A percentile compares a stretch with the other conserved stretches of the same genome.
phyloP scores from a whole-genome alignment of 148 eudicot species.

The Fagopyrum tataricum region DNA sequence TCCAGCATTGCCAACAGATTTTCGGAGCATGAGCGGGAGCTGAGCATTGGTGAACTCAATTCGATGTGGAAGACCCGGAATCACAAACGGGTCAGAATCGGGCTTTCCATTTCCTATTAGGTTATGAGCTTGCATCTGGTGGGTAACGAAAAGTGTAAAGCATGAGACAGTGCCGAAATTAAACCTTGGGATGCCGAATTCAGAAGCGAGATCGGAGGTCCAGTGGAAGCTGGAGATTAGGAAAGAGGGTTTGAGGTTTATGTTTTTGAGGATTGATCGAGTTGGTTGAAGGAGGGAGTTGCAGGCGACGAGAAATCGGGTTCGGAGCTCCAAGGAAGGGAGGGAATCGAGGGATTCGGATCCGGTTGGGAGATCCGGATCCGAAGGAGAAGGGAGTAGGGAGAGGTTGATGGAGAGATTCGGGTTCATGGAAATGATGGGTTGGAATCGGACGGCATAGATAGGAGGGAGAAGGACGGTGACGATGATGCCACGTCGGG shows the following conservation, averaged over 20 bases:
- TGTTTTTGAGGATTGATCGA: background rate
- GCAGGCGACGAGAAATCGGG: constrained; percentile 1
- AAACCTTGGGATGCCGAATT: constrained; percentile 23
- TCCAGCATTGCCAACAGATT: background rate
- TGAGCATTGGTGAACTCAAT: background rate
- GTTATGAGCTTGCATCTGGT: background rate
- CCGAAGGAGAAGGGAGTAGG: background rate
- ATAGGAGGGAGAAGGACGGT: background rate
- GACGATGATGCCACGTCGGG: constrained; percentile 3
- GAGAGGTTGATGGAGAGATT: background rate
- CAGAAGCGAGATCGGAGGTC: constrained; percentile 20
- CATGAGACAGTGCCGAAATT: constrained; percentile 26
- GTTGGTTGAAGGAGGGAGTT: background rate
- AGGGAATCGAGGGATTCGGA: constrained; percentile 32
- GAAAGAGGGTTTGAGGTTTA: background rate
- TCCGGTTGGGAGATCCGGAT: constrained; percentile 21
- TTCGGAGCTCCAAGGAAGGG: constrained; percentile 18
- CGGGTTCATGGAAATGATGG: background rate
- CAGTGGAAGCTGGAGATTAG: constrained; percentile 20
- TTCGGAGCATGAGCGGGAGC: constrained; percentile 3
- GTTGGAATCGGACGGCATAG: background rate
- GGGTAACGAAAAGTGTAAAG: constrained; percentile 10
- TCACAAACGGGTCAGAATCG: constrained; percentile 20
- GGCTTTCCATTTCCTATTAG: constrained; percentile 11
- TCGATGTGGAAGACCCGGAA: constrained; percentile 22